Percentiles rank a stretch among this genome's conserved stretches.
Conservation (phyloP, 148 eudicot genomes). For the Camellia japonica region DNA sequence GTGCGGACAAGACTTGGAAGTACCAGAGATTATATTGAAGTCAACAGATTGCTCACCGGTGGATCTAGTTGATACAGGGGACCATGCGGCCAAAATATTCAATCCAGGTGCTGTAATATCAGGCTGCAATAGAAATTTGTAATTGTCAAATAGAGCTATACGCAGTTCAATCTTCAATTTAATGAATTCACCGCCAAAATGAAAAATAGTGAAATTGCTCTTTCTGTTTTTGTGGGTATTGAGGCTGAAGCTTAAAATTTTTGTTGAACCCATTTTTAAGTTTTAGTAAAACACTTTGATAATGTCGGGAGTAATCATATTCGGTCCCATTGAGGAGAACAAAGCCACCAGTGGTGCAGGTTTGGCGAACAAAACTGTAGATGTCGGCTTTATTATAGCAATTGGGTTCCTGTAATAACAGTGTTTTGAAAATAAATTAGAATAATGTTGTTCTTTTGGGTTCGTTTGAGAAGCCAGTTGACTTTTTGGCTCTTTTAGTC, state of each 20-base stretch:
- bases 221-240: too few species aligned
- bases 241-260: too few species aligned
- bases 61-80: conserved; percentile 25
- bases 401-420: conserved; percentile 31
- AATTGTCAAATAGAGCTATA: too few species aligned
- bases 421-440: neutral
- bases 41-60: conserved; percentile 26
- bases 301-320: conserved; percentile 30
- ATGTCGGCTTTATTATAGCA: conserved; percentile 33
- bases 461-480: too few species aligned
- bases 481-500: too few species aligned
- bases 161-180: neutral
- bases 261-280: too few species aligned
- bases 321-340: conserved; percentile 43
- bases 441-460: neutral
- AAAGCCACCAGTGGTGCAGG: conserved; percentile 37
- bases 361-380: conserved; percentile 20
- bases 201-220: too few species aligned
- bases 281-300: conserved; percentile 27
- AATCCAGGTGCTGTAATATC: conserved; percentile 46
- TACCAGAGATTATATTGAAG: conserved; percentile 41
- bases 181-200: too few species aligned
- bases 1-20: conserved; percentile 48
- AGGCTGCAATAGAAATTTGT: conserved; percentile 29
- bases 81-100: conserved; percentile 41